A percentile compares a stretch with the other conserved stretches of the same genome.
These are phyloP conservation scores for Talaromyces thailandensis DNA, from an alignment of 495 filamentous ascomycete genomes.

Conservation along the genomic window DNA sequence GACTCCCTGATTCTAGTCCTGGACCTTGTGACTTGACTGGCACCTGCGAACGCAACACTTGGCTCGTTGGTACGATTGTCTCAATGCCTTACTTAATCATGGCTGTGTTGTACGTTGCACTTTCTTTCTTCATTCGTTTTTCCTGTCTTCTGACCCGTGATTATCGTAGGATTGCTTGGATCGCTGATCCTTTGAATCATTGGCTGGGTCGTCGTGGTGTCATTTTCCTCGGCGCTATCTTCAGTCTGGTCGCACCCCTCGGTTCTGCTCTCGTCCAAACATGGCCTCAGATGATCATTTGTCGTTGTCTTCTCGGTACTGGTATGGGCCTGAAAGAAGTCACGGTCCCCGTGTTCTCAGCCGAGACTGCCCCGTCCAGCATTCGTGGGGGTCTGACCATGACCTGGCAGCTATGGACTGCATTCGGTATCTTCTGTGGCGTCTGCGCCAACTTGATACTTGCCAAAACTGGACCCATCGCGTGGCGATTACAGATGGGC, in stretches of 20 bases:
- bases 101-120: conserved; percentile 25
- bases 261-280: conserved; percentile 55
- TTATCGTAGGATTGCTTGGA: conserved; percentile 50
- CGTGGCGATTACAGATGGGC: conserved; percentile 73
- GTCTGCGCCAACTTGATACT: conserved; percentile 64
- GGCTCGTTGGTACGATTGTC: conserved; percentile 40
- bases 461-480: conserved; percentile 38
- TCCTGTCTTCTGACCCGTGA: background rate
- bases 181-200: conserved; percentile 63
- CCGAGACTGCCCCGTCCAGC: conserved; percentile 63
- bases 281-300: conserved; percentile 54
- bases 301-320: conserved; percentile 58
- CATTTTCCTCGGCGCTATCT: conserved; percentile 58
- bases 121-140: background rate
- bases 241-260: conserved; percentile 53
- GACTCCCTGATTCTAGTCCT: conserved; percentile 25
- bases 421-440: conserved; percentile 71
- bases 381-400: conserved; percentile 78
- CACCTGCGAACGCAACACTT: conserved; percentile 25
- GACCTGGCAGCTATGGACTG: conserved; percentile 82
- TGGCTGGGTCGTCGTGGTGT: conserved; percentile 55
- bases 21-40: conserved; percentile 25
- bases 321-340: conserved; percentile 56
- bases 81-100: conserved; percentile 31
- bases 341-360: conserved; percentile 64